Percentiles rank a stretch among this genome's conserved stretches.
Evolutionary conservation across 495 filamentous ascomycete species (phyloP).

Genomic region (Aspergillus olivimuriae): DNA sequence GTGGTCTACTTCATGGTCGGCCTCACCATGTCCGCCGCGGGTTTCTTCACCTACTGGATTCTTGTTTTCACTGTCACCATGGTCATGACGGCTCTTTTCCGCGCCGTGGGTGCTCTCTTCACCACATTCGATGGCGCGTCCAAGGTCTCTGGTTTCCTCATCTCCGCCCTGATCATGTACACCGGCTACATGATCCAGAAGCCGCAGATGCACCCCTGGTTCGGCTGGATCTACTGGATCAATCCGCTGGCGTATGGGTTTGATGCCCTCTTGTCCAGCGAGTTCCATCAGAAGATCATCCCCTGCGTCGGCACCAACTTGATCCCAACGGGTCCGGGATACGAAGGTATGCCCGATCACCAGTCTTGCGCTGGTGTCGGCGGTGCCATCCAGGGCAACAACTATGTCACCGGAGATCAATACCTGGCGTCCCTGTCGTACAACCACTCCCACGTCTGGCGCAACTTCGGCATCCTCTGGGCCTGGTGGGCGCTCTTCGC

Average conservation of each 20-base stretch:
- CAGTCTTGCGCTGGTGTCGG: slow-evolving; percentile 52
- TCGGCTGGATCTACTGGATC: slow-evolving; percentile 67
- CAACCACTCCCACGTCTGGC: slow-evolving; percentile 40
- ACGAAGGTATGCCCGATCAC: slow-evolving; percentile 15
- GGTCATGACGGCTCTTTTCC: slow-evolving; percentile 48
- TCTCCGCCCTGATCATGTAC: slow-evolving; percentile 51
- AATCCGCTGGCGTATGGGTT: slow-evolving; percentile 71
- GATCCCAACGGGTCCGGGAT: slow-evolving; percentile 34
- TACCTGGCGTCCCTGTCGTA: slow-evolving; percentile 48
- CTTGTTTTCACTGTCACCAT: slow-evolving; percentile 35
- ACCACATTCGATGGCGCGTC: slow-evolving; percentile 47
- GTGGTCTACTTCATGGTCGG: slow-evolving; percentile 72
- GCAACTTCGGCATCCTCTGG: slow-evolving; percentile 44
- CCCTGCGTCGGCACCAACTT: slow-evolving; percentile 43
- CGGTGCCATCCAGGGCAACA: slow-evolving; percentile 39
- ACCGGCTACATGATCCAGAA: slow-evolving; percentile 56
- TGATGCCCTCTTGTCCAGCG: slow-evolving; percentile 59
- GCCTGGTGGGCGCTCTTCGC: slow-evolving; percentile 42
- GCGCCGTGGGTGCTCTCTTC: slow-evolving; percentile 45
- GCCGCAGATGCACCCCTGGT: slow-evolving; percentile 66
- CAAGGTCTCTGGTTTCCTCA: slow-evolving; percentile 46
- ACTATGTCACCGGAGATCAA: slow-evolving; percentile 36
- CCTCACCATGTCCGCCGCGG: slow-evolving; percentile 35
- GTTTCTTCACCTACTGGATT: slow-evolving; percentile 48
- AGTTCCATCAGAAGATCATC: slow-evolving; percentile 51